Evolutionary conservation across 2,329 filamentous ascomycete genomes (phyloP), one percentile per base, ranked within the genome.

Genomic region (Xylariomycetidae sp.): DNA sequence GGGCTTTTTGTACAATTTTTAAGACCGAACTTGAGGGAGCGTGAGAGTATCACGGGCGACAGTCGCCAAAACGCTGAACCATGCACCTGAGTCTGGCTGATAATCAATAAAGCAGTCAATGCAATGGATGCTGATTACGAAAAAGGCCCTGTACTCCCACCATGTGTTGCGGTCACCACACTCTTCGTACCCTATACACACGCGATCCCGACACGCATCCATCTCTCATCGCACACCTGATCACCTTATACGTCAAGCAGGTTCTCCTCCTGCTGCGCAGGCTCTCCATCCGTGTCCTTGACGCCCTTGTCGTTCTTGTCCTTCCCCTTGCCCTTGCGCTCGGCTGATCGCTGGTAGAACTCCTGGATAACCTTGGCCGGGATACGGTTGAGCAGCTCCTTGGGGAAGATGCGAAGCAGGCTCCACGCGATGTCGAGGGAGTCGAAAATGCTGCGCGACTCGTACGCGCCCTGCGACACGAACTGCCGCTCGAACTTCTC

Each of bases 401-500:
- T 95, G 63, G 90, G 90, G 73, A 90, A 98, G 63, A 98, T 95
- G 48, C 92, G 81, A 48, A 98, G 79, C 61, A 98, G 67, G 57
- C 87, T 90, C 92, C 92, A 98, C 25, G 92, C 93, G 52, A 94
- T 77, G 53, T 98, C 93, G 42, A 98, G 76, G 28, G 87, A 94
- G 64, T 98, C 92, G 63, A 78, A 89, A 57, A 98, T 95, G 44
- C 74, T 82, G 52, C 92, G 83, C 46, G 83, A 82, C 66, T 98
- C 92, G 67, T 98, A 98, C 13, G 88, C 70, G 34, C 85, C 86
- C 65, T 98, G 92, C 44, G 75, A 72, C 61, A 98, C 94, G 65
- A 96, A 98, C 38, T 84, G 86, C 44, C 85, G 82, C 70, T 98
- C 92, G 58, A 98, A 98, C 68, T 96, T 96, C 58, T 96, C 90